phyloP scores from a whole-genome alignment of 2,329 filamentous ascomycete species.

The Curvularia hawaiiensis region DNA sequence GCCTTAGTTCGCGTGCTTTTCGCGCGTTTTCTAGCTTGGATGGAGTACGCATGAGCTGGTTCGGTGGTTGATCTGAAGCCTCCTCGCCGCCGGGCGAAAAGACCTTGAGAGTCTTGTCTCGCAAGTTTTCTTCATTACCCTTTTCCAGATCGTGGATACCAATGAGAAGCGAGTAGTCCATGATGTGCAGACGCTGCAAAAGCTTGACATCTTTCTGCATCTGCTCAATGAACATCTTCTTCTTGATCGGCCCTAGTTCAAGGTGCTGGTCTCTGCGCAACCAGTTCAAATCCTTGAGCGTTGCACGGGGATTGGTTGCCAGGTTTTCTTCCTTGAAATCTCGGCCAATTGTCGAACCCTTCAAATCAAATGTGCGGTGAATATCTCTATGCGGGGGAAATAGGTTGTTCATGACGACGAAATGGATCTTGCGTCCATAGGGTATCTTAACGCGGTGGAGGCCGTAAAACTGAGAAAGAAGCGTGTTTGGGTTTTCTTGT shows the following conservation, averaged over 20 bases:
- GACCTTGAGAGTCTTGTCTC: conserved; percentile 86
- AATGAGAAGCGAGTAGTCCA: conserved; percentile 97
- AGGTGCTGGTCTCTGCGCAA: conserved; percentile 81
- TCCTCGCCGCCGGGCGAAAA: conserved; percentile 85
- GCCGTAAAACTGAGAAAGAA: conserved; percentile 97
- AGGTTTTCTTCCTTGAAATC: conserved; percentile 90
- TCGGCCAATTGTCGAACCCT: conserved; percentile 92
- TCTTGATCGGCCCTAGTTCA: conserved; percentile 88
- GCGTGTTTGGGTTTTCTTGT: conserved; percentile 89
- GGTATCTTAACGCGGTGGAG: conserved; percentile 97
- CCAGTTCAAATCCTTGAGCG: conserved; percentile 97
- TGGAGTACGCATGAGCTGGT: conserved; percentile 82
- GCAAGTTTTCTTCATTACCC: conserved; percentile 94
- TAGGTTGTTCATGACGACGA: conserved; percentile 99
- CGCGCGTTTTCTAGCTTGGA: conserved; percentile 91
- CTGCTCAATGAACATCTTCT: conserved; percentile 85
- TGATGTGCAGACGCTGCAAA: conserved; percentile 88
- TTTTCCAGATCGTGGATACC: conserved; percentile 90
- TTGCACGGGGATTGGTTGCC: conserved; percentile 86
- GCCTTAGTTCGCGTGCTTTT: conserved; percentile 87
- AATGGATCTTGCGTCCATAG: conserved; percentile 97
- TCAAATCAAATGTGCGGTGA: conserved; percentile 94
- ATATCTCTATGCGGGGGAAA: conserved; percentile 98
- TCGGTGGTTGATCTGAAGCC: conserved; percentile 56
- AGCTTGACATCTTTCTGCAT: conserved; percentile 85